phyloP scores from a whole-genome alignment of 768 basidiomycete species.

The Tremella mesenterica region DNA sequence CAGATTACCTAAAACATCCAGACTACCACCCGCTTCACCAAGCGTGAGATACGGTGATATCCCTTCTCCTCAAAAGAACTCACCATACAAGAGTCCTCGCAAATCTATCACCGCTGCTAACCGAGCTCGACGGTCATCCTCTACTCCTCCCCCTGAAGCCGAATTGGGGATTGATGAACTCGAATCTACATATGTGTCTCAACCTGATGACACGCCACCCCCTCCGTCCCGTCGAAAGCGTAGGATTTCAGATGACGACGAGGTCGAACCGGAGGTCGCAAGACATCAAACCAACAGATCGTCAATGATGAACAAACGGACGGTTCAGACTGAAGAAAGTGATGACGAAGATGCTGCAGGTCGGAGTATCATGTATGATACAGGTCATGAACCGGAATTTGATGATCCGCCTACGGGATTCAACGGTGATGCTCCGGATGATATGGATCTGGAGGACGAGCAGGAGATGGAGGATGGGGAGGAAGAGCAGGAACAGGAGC shows the following conservation, averaged over 20 bases:
- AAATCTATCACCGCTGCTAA: slow-evolving; percentile 6
- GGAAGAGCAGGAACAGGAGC: slow-evolving; percentile 8
- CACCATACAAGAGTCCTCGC: slow-evolving; percentile 3
- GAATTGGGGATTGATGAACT: neutral
- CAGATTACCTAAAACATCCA: slow-evolving; percentile 11
- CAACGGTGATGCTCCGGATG: neutral
- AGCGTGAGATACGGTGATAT: slow-evolving; percentile 13
- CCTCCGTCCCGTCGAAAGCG: neutral
- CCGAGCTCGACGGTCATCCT: too few species aligned
- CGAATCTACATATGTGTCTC: neutral
- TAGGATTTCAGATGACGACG: slow-evolving; percentile 4
- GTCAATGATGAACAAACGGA: slow-evolving; percentile 1
- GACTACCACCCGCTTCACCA: slow-evolving; percentile 18
- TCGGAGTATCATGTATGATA: slow-evolving; percentile 1
- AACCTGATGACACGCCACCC: neutral
- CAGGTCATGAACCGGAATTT: neutral
- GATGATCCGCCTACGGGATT: neutral
- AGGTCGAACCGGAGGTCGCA: slow-evolving; percentile 1
- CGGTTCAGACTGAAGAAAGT: slow-evolving; percentile 1
- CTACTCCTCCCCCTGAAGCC: neutral
- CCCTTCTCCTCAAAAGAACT: slow-evolving; percentile 14
- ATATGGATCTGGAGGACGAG: slow-evolving; percentile 3
- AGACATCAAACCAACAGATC: neutral
- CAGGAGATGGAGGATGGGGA: slow-evolving; percentile 13
- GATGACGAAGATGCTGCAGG: slow-evolving; percentile 10